Base-by-base conservation (phyloP, 331 rosid genomes). In the Arachis monticola region DNA sequence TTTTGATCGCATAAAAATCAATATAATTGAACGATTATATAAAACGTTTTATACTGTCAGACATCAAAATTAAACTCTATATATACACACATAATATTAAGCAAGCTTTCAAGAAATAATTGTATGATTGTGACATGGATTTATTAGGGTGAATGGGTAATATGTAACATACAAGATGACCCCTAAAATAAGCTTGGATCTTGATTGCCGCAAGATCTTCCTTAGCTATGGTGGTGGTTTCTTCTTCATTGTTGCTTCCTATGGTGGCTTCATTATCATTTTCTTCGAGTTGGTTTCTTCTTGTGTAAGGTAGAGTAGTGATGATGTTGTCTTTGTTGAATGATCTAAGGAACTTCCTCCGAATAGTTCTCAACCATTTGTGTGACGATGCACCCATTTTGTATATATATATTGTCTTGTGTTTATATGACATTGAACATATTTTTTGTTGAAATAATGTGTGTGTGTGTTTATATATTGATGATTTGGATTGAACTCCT, bases 141-240 rank as follows among this genome's bases (percentile, higher is more conserved):
- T 17, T 17, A 17, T 17, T 17, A 17, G 22, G 22, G 22, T 17
- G 22, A 17, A 17, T 17, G 22, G 22, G 22, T 17, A 17, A 17
- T 35, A 35, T 12, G 41, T 8, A 30, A 47, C 67, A 14, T 88
- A 91, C 98, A 60, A 94, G 98, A 81, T 94, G 97, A 42, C 89
- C 90, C 85, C 97, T 82, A 87, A 91, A 92, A 69, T 56, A 68
- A 47, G 99, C 87, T 81, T 94, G 99, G 79, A 94, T 90, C 74
- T 78, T 94, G 62, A 72, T 85, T 71, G 93, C 93, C 0, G 91
- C 94, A 38, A 66, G 22, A 30, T 87, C 87, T 70, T 80, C 80
- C 8, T 44, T 46, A 10, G 64, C 72, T 1, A 10, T 9, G 48
- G 53, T 64, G 70, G 57, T 57, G 30, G 81, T 45, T 77, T 64